Percentiles rank a stretch among this genome's conserved stretches.
Conservation (phyloP, 2,329 filamentous ascomycete species). For the Trichoderma sp. region DNA sequence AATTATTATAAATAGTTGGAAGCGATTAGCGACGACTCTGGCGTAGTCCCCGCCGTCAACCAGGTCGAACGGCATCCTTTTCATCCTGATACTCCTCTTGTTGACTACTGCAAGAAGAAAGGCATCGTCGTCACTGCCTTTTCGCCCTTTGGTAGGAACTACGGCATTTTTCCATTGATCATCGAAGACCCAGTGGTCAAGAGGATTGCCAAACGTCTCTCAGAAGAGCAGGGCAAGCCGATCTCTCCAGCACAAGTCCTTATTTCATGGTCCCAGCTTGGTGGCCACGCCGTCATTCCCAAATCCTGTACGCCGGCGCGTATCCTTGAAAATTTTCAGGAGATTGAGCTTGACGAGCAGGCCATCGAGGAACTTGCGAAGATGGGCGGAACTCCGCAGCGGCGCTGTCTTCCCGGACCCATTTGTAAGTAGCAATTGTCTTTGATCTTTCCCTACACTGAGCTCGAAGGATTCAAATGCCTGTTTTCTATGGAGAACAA, state of each 20-base stretch:
- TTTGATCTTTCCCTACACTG: background rate
- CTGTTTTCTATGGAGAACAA: background rate
- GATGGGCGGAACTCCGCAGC: slow-evolving; percentile 58
- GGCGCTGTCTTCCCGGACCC: slow-evolving; percentile 48
- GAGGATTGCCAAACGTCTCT: slow-evolving; percentile 56
- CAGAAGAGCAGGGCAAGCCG: slow-evolving; percentile 40
- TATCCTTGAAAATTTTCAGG: slow-evolving; percentile 71
- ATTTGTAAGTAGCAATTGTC: background rate
- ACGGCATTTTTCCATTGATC: slow-evolving; percentile 50
- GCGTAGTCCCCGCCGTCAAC: slow-evolving; percentile 65
- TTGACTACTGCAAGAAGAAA: slow-evolving; percentile 64
- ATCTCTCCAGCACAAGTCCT: slow-evolving; percentile 51
- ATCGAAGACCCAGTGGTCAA: slow-evolving; percentile 61
- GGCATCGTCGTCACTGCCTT: slow-evolving; percentile 68
- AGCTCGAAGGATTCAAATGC: background rate
- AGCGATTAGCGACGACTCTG: slow-evolving; percentile 58
- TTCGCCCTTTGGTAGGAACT: slow-evolving; percentile 58
- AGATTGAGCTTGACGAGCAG: slow-evolving; percentile 62
- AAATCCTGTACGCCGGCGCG: slow-evolving; percentile 71
- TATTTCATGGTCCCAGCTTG: slow-evolving; percentile 61
- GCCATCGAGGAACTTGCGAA: slow-evolving; percentile 64
- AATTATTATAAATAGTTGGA: slow-evolving; percentile 57
- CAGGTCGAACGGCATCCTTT: slow-evolving; percentile 71
- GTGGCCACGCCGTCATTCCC: slow-evolving; percentile 72
- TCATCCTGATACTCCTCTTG: slow-evolving; percentile 58